phyloP scores from a whole-genome alignment of 176 grass and related monocot species.

The Puccinellia tenuiflora region DNA sequence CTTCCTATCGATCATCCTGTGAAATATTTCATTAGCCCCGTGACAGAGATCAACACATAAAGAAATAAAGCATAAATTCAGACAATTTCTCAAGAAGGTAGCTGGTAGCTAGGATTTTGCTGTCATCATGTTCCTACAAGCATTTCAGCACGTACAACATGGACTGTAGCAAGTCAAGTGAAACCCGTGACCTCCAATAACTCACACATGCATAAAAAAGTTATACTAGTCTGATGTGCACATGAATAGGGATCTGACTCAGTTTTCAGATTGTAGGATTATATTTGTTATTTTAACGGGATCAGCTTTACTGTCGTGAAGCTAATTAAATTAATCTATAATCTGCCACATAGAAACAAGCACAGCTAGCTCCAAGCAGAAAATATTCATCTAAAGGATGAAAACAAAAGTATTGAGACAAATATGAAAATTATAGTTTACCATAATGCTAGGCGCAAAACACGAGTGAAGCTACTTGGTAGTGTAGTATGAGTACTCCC shows the following conservation, averaged over 20 bases:
- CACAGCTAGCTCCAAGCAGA: background rate
- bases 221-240: background rate
- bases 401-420: background rate
- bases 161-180: constrained; percentile 5
- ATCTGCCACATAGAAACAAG: too few species aligned
- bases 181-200: constrained; percentile 26
- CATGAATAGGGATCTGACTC: background rate
- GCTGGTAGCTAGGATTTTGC: background rate
- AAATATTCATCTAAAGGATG: background rate
- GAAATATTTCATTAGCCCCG: background rate
- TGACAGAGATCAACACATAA: background rate
- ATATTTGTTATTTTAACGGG: too few species aligned
- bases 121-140: constrained; percentile 14
- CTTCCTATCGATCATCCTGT: background rate
- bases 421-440: background rate
- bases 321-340: background rate
- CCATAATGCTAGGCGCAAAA: background rate
- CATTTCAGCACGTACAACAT: background rate
- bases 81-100: background rate
- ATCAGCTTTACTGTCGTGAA: background rate
- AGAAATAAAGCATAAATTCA: background rate
- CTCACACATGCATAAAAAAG: background rate
- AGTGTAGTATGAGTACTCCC: background rate
- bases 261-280: background rate
- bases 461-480: background rate